These are phyloP conservation scores for Colletotrichum sp. DNA, from an alignment of 2,329 filamentous ascomycete genomes.

Conservation along the genomic window DNA sequence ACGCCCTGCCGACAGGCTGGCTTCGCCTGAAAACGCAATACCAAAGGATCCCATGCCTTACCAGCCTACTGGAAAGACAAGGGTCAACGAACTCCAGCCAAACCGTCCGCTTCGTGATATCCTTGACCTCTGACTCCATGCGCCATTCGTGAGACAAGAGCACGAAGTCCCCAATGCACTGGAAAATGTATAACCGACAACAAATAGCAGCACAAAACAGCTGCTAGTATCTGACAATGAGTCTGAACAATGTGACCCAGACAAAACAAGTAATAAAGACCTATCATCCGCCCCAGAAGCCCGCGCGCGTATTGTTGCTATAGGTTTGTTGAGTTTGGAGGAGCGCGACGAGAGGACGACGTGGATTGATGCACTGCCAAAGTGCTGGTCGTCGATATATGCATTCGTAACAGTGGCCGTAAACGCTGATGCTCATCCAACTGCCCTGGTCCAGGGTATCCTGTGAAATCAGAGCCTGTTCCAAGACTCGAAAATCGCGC, in stretches of 20 bases:
- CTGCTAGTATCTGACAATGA: slow-evolving; percentile 13
- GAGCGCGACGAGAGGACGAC: neutral
- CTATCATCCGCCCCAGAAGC: neutral
- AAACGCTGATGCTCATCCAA: slow-evolving; percentile 21
- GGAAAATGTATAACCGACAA: slow-evolving; percentile 17
- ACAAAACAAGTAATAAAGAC: slow-evolving; percentile 7
- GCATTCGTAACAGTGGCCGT: slow-evolving; percentile 34
- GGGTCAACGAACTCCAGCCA: slow-evolving; percentile 37
- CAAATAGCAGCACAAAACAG: slow-evolving; percentile 13
- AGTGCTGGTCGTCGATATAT: slow-evolving; percentile 31
- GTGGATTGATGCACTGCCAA: neutral
- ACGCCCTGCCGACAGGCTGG: neutral
- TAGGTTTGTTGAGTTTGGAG: neutral
- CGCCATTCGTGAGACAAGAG: slow-evolving; percentile 41
- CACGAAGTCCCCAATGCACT: slow-evolving; percentile 17
- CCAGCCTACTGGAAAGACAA: slow-evolving; percentile 19
- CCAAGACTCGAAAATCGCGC: slow-evolving; percentile 16
- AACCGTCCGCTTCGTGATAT: slow-evolving; percentile 36
- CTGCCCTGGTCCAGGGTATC: slow-evolving; percentile 30
- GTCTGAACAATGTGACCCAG: neutral
- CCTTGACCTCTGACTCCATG: slow-evolving; percentile 45
- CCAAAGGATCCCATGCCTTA: neutral
- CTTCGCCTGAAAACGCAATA: neutral
- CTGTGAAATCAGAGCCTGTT: slow-evolving; percentile 22
- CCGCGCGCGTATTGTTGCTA: neutral